Evolutionary conservation across 2,329 filamentous ascomycete species (phyloP), one percentile per base, ranked within the genome.

Genomic region (Chrysoporthe cubensis): DNA sequence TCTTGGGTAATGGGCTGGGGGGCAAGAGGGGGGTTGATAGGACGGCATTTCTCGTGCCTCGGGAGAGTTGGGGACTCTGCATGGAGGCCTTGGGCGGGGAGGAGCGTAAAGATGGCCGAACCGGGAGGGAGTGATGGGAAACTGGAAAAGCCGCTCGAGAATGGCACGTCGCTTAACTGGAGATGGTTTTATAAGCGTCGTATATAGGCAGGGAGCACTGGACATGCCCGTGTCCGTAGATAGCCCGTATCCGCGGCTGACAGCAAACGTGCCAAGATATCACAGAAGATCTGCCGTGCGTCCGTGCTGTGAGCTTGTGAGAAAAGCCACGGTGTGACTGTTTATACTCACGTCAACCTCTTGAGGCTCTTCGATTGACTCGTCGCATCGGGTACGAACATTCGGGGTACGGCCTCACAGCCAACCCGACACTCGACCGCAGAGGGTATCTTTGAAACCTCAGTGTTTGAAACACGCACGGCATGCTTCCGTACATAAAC

Each of bases 1-100:
- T n/a, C 13, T 46, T 13, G 4, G 9, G 21, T 8, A 37, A 4
- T 4, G 43, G 6, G 21, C 11, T 21, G 13, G 16, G 8, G 58
- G 26, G 40, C 13, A 13, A 26, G 7, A 34, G 32, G 59, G 59
- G 42, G 42, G 26, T 61, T 48, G 42, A 61, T 61, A 48, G 59
- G 42, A 61, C 57, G 57, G 57, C 57, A 44, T 44, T 60, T 60
- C 40, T 60, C 16, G 0, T 43, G 2, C 37, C 21, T 18, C 44
- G 42, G 14, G 21, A 8, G 21, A n/a, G 14, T 13, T 9, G 57
- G 42, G 18, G 34, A 26, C 5, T 42, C 42, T 42, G 32, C 21
- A 18, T 21, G 37, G 8, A 4, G 13, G 32, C 32, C 26, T 6
- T 34, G 7, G 50, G 50, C 32, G 32, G 13, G 50, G 26, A 16